Evolutionary conservation across 805 yeast genomes (phyloP).

Genomic region (Clavispora santaluciae): DNA sequence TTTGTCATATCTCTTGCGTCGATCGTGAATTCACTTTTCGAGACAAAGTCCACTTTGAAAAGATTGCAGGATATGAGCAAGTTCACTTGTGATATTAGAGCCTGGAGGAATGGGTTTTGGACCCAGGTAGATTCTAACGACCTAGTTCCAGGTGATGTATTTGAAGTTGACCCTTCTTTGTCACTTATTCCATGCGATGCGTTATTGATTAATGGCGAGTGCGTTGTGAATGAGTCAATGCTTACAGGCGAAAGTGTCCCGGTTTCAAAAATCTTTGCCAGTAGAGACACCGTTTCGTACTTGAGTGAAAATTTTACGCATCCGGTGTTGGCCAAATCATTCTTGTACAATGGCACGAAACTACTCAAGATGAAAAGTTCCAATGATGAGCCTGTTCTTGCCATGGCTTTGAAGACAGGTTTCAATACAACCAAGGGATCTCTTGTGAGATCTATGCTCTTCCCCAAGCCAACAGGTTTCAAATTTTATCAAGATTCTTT

Average conservation of each 20-base stretch:
- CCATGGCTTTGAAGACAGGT: slow-evolving; percentile 84
- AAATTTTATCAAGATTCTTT: slow-evolving; percentile 93
- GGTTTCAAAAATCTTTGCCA: slow-evolving; percentile 72
- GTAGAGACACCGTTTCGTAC: slow-evolving; percentile 53
- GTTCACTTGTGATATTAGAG: slow-evolving; percentile 78
- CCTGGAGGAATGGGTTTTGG: slow-evolving; percentile 92
- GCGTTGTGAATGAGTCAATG: slow-evolving; percentile 97
- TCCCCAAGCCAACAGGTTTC: slow-evolving; percentile 92
- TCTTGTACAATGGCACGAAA: slow-evolving; percentile 83
- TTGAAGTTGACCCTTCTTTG: slow-evolving; percentile 84
- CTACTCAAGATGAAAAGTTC: slow-evolving; percentile 76
- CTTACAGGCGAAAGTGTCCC: slow-evolving; percentile 98
- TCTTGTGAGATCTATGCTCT: slow-evolving; percentile 88
- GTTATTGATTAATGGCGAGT: slow-evolving; percentile 80
- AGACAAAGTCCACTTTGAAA: slow-evolving; percentile 70
- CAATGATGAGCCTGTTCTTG: slow-evolving; percentile 73
- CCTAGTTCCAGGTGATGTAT: slow-evolving; percentile 93
- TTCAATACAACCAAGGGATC: slow-evolving; percentile 96
- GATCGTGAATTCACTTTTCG: slow-evolving; percentile 74
- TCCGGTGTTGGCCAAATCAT: slow-evolving; percentile 65
- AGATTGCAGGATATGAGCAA: slow-evolving; percentile 70
- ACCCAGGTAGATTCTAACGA: slow-evolving; percentile 69
- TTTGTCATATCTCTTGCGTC: slow-evolving; percentile 80
- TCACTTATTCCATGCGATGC: slow-evolving; percentile 83
- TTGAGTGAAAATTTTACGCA: slow-evolving; percentile 61